Base-by-base conservation (phyloP, 106 monocot species). In the Acorus gramineus region DNA sequence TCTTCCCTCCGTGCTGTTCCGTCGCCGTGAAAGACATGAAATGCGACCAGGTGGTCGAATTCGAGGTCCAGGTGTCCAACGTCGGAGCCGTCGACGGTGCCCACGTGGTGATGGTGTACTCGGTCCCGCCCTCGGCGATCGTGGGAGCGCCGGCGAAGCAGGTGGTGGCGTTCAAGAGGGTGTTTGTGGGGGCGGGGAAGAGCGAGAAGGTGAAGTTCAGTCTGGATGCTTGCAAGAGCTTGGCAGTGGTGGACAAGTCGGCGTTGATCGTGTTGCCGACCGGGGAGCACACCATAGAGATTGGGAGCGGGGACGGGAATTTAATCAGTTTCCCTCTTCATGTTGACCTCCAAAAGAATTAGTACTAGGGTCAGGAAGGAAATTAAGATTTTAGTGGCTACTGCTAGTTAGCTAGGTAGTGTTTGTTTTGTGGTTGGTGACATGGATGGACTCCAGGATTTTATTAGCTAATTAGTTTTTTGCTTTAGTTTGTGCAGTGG, bases 201-300 rank as follows among this genome's bases (percentile, higher is more conserved):
- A 60, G 5, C 9, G 4, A 4, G 44, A 57, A 12, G 1, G 71
- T 72, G 43, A 52, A 46, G 12, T 75, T 78, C 44, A 14, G 8
- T 0, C 48, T 83, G 13, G 62, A 75, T 43, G 52, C 65, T 2
- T 83, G 79, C 74, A 66, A 68, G 71, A 47, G 46, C 8, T 28
- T 83, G 55, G 61, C 43, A 2, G 11, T 79, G 8, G 78, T 83
- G 6, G 68, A 68, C 44, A 52, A 42, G 66, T 54, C 83, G 8
- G 83, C 83, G 3, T 79, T 79, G 58, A 11, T 7, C 6, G 78
- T 79, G 4, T 6, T 83, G 62, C 83, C 83, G 0, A 8, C 59
- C 0, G 78, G 78, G 4, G 5, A 64, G 45, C 74, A 75, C 56
- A 47, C 49, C 6, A 63, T 83, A 4, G 2, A 49, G 46, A 46